A percentile compares a stretch with the other conserved stretches of the same genome.
These are phyloP conservation scores for Suhomyces kilbournensis DNA, from an alignment of 805 yeast genomes.

Conservation along the genomic window DNA sequence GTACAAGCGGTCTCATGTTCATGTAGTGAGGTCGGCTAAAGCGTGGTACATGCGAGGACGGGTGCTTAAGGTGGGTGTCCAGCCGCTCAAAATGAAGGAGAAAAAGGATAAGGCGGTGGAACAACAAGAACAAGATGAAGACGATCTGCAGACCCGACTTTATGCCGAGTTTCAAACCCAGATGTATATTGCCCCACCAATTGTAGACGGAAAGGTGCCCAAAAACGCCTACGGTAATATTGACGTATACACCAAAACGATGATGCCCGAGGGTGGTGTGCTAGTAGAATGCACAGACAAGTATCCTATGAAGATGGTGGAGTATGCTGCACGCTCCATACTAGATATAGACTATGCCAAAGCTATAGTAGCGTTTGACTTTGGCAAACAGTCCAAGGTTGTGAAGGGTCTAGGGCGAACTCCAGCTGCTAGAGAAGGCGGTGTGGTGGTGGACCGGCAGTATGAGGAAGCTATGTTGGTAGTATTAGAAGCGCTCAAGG, in stretches of 20 bases:
- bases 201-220: slow-evolving; percentile 63
- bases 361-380: slow-evolving; percentile 87
- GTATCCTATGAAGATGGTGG: slow-evolving; percentile 47
- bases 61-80: slow-evolving; percentile 64
- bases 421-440: slow-evolving; percentile 66
- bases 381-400: slow-evolving; percentile 34
- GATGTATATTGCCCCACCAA: slow-evolving; percentile 61
- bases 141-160: slow-evolving; percentile 55
- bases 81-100: slow-evolving; percentile 53
- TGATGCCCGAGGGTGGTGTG: slow-evolving; percentile 81
- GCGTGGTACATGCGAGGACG: slow-evolving; percentile 88
- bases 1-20: slow-evolving; percentile 64
- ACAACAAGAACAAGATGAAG: slow-evolving; percentile 38
- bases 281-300: slow-evolving; percentile 38
- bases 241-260: slow-evolving; percentile 70
- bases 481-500: slow-evolving; percentile 47
- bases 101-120: slow-evolving; percentile 23
- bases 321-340: slow-evolving; percentile 62
- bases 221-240: slow-evolving; percentile 81
- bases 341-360: slow-evolving; percentile 76
- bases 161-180: slow-evolving; percentile 82
- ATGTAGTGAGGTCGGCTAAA: slow-evolving; percentile 63
- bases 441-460: slow-evolving; percentile 69
- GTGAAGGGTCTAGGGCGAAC: slow-evolving; percentile 15
- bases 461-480: slow-evolving; percentile 56